Percentiles rank a stretch among this genome's conserved stretches.
phyloP scores from a whole-genome alignment of 768 basidiomycete genomes.

The Lactarius deliciosus region DNA sequence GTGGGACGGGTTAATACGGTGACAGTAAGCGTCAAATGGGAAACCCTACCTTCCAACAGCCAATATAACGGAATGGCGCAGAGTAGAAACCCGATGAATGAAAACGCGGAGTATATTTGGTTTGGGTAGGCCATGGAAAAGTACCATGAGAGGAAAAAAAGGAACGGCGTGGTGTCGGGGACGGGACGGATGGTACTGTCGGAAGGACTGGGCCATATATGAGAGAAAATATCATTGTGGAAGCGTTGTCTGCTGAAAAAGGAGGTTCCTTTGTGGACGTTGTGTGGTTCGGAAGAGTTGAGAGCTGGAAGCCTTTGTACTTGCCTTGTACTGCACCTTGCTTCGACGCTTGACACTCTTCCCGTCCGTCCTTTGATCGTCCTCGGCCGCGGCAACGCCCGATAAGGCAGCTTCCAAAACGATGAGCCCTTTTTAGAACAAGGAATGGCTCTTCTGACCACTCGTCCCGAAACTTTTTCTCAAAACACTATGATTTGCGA shows the following conservation, averaged over 20 bases:
- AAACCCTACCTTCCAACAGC: conserved; percentile 47
- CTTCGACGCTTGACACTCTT: not conserved
- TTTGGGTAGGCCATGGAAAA: conserved; percentile 21
- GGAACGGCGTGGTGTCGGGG: not conserved
- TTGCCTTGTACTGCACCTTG: not conserved
- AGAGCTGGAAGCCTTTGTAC: not conserved
- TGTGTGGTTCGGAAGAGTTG: not conserved
- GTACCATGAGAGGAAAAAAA: not conserved
- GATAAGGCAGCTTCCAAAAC: too few species aligned
- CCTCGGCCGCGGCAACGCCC: not conserved
- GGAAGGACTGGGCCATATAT: conserved; percentile 4
- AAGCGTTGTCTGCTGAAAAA: conserved; percentile 11
- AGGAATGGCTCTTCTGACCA: too few species aligned
- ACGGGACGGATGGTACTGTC: not conserved
- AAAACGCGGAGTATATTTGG: conserved; percentile 36
- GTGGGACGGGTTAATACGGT: not conserved
- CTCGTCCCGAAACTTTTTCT: too few species aligned
- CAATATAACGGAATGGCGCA: conserved; percentile 52
- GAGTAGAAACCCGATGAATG: conserved; percentile 51
- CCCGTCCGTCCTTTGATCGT: not conserved
- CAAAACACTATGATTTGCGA: too few species aligned
- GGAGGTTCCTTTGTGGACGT: conserved; percentile 10
- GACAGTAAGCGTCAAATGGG: too few species aligned
- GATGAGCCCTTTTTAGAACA: too few species aligned
- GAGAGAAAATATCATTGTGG: conserved; percentile 3